Evolutionary conservation across 2,329 filamentous ascomycete species (phyloP), one percentile per base, ranked within the genome.

Genomic region (Ceratocystis variospora): DNA sequence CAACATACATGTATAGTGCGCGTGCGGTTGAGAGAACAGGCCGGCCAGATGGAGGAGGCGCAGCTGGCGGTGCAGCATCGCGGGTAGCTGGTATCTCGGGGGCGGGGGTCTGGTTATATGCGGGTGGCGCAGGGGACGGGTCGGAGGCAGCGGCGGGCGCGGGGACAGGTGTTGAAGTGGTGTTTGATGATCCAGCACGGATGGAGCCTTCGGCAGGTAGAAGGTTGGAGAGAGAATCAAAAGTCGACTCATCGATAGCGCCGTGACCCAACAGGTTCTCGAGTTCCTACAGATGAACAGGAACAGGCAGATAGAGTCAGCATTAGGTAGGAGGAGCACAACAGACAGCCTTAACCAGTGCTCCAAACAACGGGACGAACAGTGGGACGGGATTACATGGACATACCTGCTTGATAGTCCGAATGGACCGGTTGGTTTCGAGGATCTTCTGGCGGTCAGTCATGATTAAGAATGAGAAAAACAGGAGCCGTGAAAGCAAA

Each of bases 191-290:
- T 75, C 75, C 76, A 71, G 79, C 75, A 45, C 79, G 79, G 68
- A 88, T 79, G 22, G 83, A 78, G 17, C 83, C 83, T 73, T 91
- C 88, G 70, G 81, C 77, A 45, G 92, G 93, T 41, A 97, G 86
- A 72, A 89, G 82, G 70, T 80, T 78, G 73, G 87, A 81, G 74
- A 96, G 90, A 63, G 81, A 82, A 72, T 89, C 87, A 74, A 92
- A 90, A 73, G 87, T 85, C 66, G 85, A 78, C 68, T 89, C 86
- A 69, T 82, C 85, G 74, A 97, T 89, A 73, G 92, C 81, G 70
- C 87, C 87, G 72, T 88, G 85, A 75, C 96, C 92, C 71, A 90
- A 83, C 68, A 97, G 88, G 71, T 86, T 88, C 76, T 96, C 91
- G 68, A 96, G 88, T 79, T 96, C 92, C 92, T 96, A 71, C 41